phyloP scores from a whole-genome alignment of 768 basidiomycete species.

The Aureoboletus auriporus region DNA sequence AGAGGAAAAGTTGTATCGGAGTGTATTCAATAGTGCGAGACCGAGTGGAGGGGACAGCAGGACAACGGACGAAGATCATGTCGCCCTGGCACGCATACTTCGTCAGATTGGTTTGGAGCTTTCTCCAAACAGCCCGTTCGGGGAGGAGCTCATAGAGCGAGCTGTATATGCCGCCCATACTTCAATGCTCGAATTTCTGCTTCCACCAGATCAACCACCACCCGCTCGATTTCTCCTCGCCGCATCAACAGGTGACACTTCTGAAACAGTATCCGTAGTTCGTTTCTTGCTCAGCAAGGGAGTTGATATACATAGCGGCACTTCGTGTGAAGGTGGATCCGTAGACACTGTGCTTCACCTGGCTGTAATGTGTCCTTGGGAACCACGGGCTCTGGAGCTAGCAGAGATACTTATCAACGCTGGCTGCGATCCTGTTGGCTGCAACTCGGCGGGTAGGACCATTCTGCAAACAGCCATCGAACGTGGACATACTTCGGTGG shows the following conservation, averaged over 20 bases:
- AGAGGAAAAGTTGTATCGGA: neutral
- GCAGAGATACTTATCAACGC: constrained; percentile 1
- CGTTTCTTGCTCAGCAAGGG: constrained; percentile 5
- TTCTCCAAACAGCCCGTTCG: neutral
- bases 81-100: neutral
- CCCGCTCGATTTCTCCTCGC: neutral
- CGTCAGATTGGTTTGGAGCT: neutral
- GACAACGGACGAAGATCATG: neutral
- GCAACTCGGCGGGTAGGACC: neutral
- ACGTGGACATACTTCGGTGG: too few relatives aligned
- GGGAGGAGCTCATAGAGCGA: neutral
- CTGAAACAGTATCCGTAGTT: neutral
- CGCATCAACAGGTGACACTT: neutral
- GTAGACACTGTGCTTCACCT: neutral
- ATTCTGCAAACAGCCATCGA: too few relatives aligned
- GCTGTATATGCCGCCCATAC: neutral
- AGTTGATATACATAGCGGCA: neutral
- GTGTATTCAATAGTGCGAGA: constrained; percentile 3
- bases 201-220: neutral
- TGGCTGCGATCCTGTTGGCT: neutral
- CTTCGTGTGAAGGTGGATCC: neutral
- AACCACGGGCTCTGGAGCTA: neutral
- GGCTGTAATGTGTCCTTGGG: neutral
- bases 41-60: neutral
- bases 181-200: constrained; percentile 1